A percentile compares a stretch with the other conserved stretches of the same genome.
phyloP scores from a whole-genome alignment of 257 asterid species.

The Catharanthus roseus region DNA sequence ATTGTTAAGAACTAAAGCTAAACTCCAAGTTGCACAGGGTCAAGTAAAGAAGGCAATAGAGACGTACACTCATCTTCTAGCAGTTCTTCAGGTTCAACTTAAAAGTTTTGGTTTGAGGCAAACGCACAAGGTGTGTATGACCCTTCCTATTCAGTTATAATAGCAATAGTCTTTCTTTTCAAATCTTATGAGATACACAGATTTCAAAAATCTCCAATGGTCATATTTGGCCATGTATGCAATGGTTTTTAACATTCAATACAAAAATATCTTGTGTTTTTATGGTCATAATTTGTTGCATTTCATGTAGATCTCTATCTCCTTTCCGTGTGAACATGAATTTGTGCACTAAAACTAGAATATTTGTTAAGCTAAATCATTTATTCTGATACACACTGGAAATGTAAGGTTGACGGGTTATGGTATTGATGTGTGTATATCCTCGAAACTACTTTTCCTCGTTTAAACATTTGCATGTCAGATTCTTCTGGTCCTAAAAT shows the following conservation, averaged over 20 bases:
- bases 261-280: not conserved
- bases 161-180: not conserved
- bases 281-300: not conserved
- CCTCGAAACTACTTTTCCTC: not conserved
- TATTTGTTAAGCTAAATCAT: not conserved
- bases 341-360: not conserved
- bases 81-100: slow-evolving; percentile 66
- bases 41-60: slow-evolving; percentile 60
- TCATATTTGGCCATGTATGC: not conserved
- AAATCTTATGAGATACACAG: not conserved
- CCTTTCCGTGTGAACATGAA: not conserved
- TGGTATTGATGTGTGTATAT: not conserved
- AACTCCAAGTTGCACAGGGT: slow-evolving; percentile 70
- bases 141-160: too few species aligned
- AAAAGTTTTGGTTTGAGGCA: slow-evolving; percentile 51
- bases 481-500: not conserved
- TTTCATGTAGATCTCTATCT: not conserved
- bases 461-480: not conserved
- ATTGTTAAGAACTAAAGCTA: slow-evolving; percentile 76
- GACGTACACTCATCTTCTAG: slow-evolving; percentile 69
- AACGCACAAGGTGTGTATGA: slow-evolving; percentile 41
- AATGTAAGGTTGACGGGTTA: not conserved
- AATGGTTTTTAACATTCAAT: not conserved
- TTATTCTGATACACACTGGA: not conserved
- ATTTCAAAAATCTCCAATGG: too few species aligned